Percentiles rank a stretch among this genome's conserved stretches.
Conservation (phyloP, 2,329 filamentous ascomycete species). For the Lecanicillium sp. region DNA sequence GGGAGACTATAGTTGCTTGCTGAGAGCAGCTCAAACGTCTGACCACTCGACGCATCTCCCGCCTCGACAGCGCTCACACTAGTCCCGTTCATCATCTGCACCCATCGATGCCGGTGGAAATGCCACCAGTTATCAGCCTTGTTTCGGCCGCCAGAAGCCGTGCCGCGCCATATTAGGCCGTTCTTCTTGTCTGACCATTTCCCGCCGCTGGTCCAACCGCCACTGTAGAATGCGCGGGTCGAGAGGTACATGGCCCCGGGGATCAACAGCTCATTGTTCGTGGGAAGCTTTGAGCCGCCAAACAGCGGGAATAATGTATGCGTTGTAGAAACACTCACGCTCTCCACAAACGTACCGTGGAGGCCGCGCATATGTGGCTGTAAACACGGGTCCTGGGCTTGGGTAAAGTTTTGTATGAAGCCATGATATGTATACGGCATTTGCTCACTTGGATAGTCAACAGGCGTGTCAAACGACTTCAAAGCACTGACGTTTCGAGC, state of each 20-base stretch:
- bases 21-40: background rate
- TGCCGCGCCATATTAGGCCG: slow-evolving; percentile 47
- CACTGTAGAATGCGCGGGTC: slow-evolving; percentile 43
- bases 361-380: slow-evolving; percentile 36
- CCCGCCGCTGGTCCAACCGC: slow-evolving; percentile 37
- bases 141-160: slow-evolving; percentile 43
- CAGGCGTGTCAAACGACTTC: slow-evolving; percentile 22
- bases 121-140: slow-evolving; percentile 44
- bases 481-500: slow-evolving; percentile 23
- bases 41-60: background rate
- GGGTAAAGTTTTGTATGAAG: slow-evolving; percentile 48
- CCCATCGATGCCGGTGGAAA: slow-evolving; percentile 50
- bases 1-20: background rate
- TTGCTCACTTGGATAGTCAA: slow-evolving; percentile 16
- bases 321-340: slow-evolving; percentile 38
- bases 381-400: slow-evolving; percentile 44
- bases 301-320: slow-evolving; percentile 49
- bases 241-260: slow-evolving; percentile 52
- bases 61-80: slow-evolving; percentile 28
- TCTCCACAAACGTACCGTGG: slow-evolving; percentile 47
- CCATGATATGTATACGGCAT: slow-evolving; percentile 24
- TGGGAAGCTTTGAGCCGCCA: slow-evolving; percentile 48
- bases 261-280: slow-evolving; percentile 54
- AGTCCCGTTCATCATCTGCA: slow-evolving; percentile 49
- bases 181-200: slow-evolving; percentile 43